Evolutionary conservation across 805 yeast species (phyloP).

Genomic region (Schwanniomyces polymorphus): DNA sequence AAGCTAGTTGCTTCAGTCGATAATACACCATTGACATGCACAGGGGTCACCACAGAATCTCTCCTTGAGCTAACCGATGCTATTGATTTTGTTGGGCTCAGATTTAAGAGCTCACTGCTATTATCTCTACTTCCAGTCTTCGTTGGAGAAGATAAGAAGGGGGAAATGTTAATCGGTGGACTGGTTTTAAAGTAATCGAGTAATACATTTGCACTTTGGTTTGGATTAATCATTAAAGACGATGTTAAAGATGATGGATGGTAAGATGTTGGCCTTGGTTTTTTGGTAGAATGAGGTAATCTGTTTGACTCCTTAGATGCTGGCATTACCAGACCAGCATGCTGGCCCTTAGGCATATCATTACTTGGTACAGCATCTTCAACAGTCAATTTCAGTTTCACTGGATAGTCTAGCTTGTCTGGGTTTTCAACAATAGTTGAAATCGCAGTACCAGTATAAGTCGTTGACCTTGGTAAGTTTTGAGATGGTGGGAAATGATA

Average conservation of each 20-base stretch:
- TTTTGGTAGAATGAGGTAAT: conserved; percentile 49
- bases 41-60: conserved; percentile 42
- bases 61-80: conserved; percentile 23
- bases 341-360: neutral
- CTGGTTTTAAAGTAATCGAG: conserved; percentile 36
- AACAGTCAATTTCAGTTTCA: neutral
- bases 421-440: conserved; percentile 45
- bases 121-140: conserved; percentile 1
- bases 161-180: conserved; percentile 30
- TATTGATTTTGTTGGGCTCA: conserved; percentile 8
- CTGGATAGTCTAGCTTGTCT: neutral
- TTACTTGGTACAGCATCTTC: neutral
- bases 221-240: conserved; percentile 12
- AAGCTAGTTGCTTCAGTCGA: conserved; percentile 17
- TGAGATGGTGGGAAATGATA: conserved; percentile 10
- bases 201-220: conserved; percentile 16
- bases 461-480: conserved; percentile 20
- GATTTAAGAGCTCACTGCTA: conserved; percentile 5
- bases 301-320: conserved; percentile 22
- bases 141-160: conserved; percentile 32
- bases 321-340: conserved; percentile 4
- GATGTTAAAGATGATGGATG: conserved; percentile 62
- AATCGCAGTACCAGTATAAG: conserved; percentile 34
- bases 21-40: conserved; percentile 45
- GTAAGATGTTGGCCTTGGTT: conserved; percentile 82